Evolutionary conservation across 345 rosid genomes (phyloP).

Genomic region (Aquilaria yunnanensis): DNA sequence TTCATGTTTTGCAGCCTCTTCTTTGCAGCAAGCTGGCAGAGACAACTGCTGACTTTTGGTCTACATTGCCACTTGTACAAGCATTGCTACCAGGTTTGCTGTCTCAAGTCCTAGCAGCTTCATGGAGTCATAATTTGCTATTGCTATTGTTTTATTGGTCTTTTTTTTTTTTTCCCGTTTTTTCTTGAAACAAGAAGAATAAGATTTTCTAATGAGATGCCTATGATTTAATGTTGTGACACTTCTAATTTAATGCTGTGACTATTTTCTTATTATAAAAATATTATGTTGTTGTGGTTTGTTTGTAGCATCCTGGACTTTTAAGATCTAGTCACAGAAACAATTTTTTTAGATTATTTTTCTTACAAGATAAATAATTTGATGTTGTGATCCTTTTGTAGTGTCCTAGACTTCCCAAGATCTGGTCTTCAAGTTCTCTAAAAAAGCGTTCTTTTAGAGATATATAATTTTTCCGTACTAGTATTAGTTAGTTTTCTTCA

Average conservation of each 20-base stretch:
- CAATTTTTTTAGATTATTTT: too few species aligned
- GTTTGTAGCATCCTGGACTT: too few species aligned
- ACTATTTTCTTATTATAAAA: background rate
- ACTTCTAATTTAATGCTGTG: background rate
- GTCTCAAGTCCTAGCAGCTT: constrained; percentile 7
- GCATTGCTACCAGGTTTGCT: constrained; percentile 70
- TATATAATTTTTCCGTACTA: too few species aligned
- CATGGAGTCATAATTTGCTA: constrained; percentile 3
- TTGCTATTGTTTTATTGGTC: background rate
- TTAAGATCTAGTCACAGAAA: too few species aligned
- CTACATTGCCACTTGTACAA: constrained; percentile 73
- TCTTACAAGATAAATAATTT: too few species aligned
- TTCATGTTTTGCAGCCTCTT: constrained; percentile 40
- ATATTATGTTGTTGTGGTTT: background rate
- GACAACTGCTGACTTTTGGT: constrained; percentile 53
- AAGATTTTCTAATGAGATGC: background rate
- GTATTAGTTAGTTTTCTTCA: too few species aligned
- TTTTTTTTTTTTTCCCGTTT: background rate
- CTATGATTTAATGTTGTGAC: too few species aligned
- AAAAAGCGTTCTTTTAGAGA: too few species aligned
- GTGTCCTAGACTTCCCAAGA: too few species aligned
- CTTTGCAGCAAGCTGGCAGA: constrained; percentile 63
- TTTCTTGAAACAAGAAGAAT: background rate
- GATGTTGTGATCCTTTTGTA: too few species aligned
- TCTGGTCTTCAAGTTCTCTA: too few species aligned